A percentile compares a stretch with the other conserved stretches of the same genome.
Evolutionary conservation across 257 asterid genomes (phyloP).

Genomic region (Handroanthus guayacan): DNA sequence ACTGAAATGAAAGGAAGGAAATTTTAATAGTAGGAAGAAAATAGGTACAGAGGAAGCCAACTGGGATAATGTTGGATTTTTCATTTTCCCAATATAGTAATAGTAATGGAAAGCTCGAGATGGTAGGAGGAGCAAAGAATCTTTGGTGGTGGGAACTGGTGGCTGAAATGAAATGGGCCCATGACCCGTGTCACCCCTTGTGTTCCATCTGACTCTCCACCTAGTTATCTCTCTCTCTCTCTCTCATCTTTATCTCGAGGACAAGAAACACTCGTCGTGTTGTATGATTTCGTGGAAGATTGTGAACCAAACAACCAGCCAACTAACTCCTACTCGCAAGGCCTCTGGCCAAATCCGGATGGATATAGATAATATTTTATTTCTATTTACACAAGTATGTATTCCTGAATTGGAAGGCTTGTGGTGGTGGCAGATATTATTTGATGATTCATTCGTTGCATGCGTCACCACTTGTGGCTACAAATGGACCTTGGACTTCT

Average conservation of each 20-base stretch:
- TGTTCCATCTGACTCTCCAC: slow-evolving; percentile 23
- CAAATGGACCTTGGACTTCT: not conserved
- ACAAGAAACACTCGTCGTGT: not conserved
- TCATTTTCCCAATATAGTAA: slow-evolving; percentile 4
- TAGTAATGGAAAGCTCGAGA: slow-evolving; percentile 42
- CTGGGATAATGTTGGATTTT: slow-evolving; percentile 34
- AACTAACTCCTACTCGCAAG: not conserved
- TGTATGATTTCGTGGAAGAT: slow-evolving; percentile 29
- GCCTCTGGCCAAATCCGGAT: not conserved
- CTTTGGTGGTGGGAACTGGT: slow-evolving; percentile 36
- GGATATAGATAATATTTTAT: not conserved
- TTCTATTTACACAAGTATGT: not conserved
- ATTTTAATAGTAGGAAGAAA: not conserved
- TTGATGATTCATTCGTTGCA: slow-evolving; percentile 4
- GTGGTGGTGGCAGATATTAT: too few relatives aligned
- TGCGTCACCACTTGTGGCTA: slow-evolving; percentile 26
- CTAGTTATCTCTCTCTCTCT: not conserved
- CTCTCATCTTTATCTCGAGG: not conserved
- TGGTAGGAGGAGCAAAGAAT: slow-evolving; percentile 27
- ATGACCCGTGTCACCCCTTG: slow-evolving; percentile 44
- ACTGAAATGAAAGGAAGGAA: slow-evolving; percentile 15
- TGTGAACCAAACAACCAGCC: slow-evolving; percentile 11
- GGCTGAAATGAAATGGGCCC: slow-evolving; percentile 46
- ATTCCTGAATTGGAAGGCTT: not conserved
- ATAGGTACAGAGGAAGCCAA: slow-evolving; percentile 32